Evolutionary conservation across 2,329 filamentous ascomycete genomes (phyloP).

Genomic region (Fusarium vanettenii): DNA sequence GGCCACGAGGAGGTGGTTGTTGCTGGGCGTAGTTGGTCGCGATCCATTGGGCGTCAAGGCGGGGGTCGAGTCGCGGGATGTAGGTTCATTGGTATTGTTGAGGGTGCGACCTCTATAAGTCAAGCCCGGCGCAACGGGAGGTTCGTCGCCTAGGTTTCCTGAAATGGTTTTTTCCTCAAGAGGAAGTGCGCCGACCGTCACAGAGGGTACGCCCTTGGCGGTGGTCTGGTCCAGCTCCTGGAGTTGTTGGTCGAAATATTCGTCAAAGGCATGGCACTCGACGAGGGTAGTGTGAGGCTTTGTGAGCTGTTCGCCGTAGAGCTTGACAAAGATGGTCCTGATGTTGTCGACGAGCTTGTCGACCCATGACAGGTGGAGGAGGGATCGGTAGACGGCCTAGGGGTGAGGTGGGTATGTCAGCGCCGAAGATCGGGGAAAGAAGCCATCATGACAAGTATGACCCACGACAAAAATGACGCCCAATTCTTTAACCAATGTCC

Average conservation of each 20-base stretch:
- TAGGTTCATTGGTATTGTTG: slow-evolving; percentile 50
- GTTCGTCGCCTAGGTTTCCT: slow-evolving; percentile 39
- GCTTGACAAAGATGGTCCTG: slow-evolving; percentile 87
- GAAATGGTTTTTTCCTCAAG: slow-evolving; percentile 50
- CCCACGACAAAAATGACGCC: slow-evolving; percentile 92
- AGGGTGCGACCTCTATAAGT: slow-evolving; percentile 54
- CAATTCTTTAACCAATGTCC: slow-evolving; percentile 91
- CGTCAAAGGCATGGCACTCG: slow-evolving; percentile 84
- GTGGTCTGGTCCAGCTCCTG: slow-evolving; percentile 78
- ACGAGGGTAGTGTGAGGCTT: slow-evolving; percentile 82
- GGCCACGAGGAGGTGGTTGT: slow-evolving; percentile 72
- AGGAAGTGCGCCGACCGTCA: slow-evolving; percentile 44
- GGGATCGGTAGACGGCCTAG: slow-evolving; percentile 94
- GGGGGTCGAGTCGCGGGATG: slow-evolving; percentile 77
- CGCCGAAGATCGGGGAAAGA: slow-evolving; percentile 31
- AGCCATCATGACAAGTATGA: slow-evolving; percentile 34
- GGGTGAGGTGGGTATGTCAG: slow-evolving; percentile 34
- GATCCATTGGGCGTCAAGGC: slow-evolving; percentile 79
- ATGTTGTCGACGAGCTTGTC: slow-evolving; percentile 97
- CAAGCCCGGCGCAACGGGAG: slow-evolving; percentile 51
- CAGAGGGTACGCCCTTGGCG: slow-evolving; percentile 44
- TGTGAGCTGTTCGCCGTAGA: slow-evolving; percentile 89
- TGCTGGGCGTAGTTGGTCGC: slow-evolving; percentile 79
- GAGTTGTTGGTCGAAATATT: slow-evolving; percentile 95
- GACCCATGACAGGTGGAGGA: slow-evolving; percentile 95